Evolutionary conservation across 1,284 basidiomycete species (phyloP), one percentile per base, ranked within the genome.

Genomic region (Puccinia sorghi): DNA sequence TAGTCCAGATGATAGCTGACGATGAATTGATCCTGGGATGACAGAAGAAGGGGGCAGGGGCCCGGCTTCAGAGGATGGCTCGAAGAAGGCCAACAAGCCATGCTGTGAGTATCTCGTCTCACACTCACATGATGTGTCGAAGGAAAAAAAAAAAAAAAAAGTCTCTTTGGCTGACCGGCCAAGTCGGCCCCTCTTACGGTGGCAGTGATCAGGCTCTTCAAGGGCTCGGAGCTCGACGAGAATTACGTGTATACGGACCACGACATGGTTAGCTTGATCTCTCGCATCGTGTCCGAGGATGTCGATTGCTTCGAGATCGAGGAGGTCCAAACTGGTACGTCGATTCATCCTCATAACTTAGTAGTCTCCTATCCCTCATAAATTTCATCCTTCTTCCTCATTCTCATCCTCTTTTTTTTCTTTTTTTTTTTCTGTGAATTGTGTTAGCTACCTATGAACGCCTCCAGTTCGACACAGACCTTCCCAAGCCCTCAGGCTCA

Each of bases 281-380:
- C 48, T 9, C 43, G 67, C 25, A 70, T 70, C 20, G 50, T 70
- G 8, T n/a, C 54, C 22, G 67, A 70, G 32, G 25, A 70, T 11
- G 25, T 70, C 13, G 67, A 70, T 17, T 70, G 67, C 27, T 70
- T 70, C 27, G 67, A 70, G 32, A 70, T 70, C 27, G 67, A 70
- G 20, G 67, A 70, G 32, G 67, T 70, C 12, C 48, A 70, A 13
- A 70, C 48, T 27, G 67, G 67, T 70, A 39, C 13, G 50, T 54
- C 27, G 9, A 1, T 25, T 20, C 27, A 3, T 22, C 63, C 11
- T 22, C n/a, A n/a, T n/a, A n/a, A n/a, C n/a, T n/a, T n/a, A n/a
- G n/a, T n/a, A n/a, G n/a, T 11, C 13, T 32, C 25, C 8, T 25
- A 50, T 25, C 39, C 27, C n/a, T 22, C n/a, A 6, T 50, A 43